phyloP scores from a whole-genome alignment of 1,284 basidiomycete genomes.

The Pisolithus thermaeus region DNA sequence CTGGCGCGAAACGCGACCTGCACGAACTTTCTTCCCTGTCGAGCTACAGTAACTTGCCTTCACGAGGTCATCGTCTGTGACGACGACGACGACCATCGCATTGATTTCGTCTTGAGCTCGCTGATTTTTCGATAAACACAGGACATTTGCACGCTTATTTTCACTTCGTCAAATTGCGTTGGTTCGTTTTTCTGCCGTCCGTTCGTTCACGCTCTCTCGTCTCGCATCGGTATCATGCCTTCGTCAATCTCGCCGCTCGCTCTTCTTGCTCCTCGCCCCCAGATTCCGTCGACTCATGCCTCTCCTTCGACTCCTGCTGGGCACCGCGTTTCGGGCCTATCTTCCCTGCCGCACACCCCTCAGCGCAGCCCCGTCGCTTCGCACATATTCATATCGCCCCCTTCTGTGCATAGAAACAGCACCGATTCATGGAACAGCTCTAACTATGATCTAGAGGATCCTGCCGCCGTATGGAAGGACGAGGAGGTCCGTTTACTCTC shows the following conservation, averaged over 20 bases:
- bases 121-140: slow-evolving; percentile 3
- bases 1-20: slow-evolving; percentile 1
- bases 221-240: slow-evolving; percentile 19
- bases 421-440: slow-evolving; percentile 80
- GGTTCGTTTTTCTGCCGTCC: slow-evolving; percentile 19
- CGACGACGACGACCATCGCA: slow-evolving; percentile 22
- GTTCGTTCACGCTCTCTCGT: slow-evolving; percentile 19
- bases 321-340: slow-evolving; percentile 27
- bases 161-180: slow-evolving; percentile 9
- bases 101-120: slow-evolving; percentile 2
- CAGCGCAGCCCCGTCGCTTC: slow-evolving; percentile 39
- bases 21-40: not conserved
- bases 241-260: slow-evolving; percentile 43
- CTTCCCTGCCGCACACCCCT: slow-evolving; percentile 46
- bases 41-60: not conserved
- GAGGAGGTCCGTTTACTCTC: slow-evolving; percentile 63
- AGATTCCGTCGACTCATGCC: slow-evolving; percentile 32
- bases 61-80: slow-evolving; percentile 6
- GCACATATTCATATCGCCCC: slow-evolving; percentile 43
- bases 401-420: slow-evolving; percentile 57
- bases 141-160: not conserved
- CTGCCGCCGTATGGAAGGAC: slow-evolving; percentile 65
- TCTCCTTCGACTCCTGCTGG: slow-evolving; percentile 31
- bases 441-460: slow-evolving; percentile 51
- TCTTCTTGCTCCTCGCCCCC: slow-evolving; percentile 50